phyloP scores from a whole-genome alignment of 306 rosid genomes.

The Sindora glabra region DNA sequence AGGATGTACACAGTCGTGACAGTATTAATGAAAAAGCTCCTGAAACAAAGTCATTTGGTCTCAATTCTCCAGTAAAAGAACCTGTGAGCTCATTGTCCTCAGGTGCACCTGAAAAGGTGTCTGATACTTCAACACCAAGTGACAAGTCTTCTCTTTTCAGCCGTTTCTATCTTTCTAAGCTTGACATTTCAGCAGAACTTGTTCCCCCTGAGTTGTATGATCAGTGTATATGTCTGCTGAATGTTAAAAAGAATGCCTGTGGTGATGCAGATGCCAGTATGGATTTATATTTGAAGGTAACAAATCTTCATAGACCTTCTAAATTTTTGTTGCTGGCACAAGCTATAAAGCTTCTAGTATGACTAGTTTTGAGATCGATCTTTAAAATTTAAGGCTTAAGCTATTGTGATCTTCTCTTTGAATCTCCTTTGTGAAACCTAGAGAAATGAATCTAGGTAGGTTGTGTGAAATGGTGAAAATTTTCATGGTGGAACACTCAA shows the following conservation, averaged over 20 bases:
- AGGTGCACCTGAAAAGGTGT: constrained; percentile 31
- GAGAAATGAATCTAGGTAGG: background rate
- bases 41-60: constrained; percentile 45
- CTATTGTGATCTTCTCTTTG: too few species aligned
- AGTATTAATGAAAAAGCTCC: constrained; percentile 37
- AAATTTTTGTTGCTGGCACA: background rate
- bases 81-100: constrained; percentile 29
- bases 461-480: background rate
- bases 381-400: too few species aligned
- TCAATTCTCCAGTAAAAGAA: constrained; percentile 49
- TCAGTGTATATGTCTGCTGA: constrained; percentile 54
- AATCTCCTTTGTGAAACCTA: background rate
- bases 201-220: constrained; percentile 57
- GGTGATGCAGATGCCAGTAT: constrained; percentile 35
- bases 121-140: constrained; percentile 26
- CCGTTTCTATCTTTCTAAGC: constrained; percentile 76
- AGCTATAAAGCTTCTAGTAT: background rate
- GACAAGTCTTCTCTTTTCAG: constrained; percentile 44
- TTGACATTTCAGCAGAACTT: constrained; percentile 71
- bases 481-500: too few species aligned
- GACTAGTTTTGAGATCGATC: background rate
- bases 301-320: constrained; percentile 1
- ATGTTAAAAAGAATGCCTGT: constrained; percentile 31
- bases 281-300: constrained; percentile 54
- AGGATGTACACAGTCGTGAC: constrained; percentile 37